Percentiles rank a stretch among this genome's conserved stretches.
Evolutionary conservation across 2,329 filamentous ascomycete genomes (phyloP).

Genomic region (Epichloe sylvatica): DNA sequence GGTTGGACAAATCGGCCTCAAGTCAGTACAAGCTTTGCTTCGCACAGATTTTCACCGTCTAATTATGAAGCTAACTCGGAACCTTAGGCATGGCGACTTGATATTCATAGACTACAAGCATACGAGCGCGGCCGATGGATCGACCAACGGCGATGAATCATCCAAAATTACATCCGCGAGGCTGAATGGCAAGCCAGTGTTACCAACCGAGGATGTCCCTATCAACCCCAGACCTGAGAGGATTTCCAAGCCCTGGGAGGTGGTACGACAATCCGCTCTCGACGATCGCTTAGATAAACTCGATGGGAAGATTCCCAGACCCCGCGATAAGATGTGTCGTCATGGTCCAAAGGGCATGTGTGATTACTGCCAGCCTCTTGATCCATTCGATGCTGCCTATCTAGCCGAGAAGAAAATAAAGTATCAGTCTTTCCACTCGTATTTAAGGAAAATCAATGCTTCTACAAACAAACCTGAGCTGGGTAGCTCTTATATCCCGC

Average conservation of each 20-base stretch:
- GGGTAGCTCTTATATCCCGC: slow-evolving; percentile 89
- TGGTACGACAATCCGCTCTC: slow-evolving; percentile 71
- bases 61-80: slow-evolving; percentile 5
- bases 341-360: slow-evolving; percentile 98
- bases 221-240: slow-evolving; percentile 55
- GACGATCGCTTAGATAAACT: slow-evolving; percentile 77
- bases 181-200: slow-evolving; percentile 64
- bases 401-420: slow-evolving; percentile 96
- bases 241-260: slow-evolving; percentile 54
- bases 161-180: slow-evolving; percentile 41
- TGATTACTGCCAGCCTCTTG: slow-evolving; percentile 94
- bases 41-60: slow-evolving; percentile 4
- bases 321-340: slow-evolving; percentile 79
- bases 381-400: slow-evolving; percentile 83
- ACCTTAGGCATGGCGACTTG: slow-evolving; percentile 67
- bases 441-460: slow-evolving; percentile 88
- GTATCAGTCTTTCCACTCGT: slow-evolving; percentile 89
- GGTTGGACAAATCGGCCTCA: slow-evolving; percentile 45
- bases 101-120: slow-evolving; percentile 74
- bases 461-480: slow-evolving; percentile 93
- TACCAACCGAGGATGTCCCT: slow-evolving; percentile 52
- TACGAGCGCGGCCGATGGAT: slow-evolving; percentile 25
- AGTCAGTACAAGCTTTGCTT: slow-evolving; percentile 22
- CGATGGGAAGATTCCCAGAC: slow-evolving; percentile 76
- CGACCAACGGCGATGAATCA: slow-evolving; percentile 24